Conservation (phyloP, 345 rosid species). For the Moricandia moricandioides region DNA sequence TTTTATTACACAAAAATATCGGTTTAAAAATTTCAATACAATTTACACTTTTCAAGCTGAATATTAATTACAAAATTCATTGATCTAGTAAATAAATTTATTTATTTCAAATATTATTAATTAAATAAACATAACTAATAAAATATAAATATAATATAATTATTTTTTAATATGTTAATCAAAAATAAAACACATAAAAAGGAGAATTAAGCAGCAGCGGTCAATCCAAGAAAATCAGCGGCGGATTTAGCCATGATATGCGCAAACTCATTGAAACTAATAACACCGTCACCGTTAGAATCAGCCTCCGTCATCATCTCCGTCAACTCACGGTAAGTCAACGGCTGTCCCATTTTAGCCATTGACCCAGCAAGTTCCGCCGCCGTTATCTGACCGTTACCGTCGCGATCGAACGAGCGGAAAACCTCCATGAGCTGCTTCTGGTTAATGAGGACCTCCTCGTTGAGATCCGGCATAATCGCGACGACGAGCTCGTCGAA, state of each 20-base stretch:
- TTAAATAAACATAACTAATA: too few species aligned
- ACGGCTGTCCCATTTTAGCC: conserved; percentile 85
- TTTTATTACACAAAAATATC: too few species aligned
- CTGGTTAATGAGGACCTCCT: conserved; percentile 58
- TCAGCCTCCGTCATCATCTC: conserved; percentile 93
- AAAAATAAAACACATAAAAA: neutral
- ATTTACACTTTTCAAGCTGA: too few species aligned
- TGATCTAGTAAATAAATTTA: too few species aligned
- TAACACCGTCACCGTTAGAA: conserved; percentile 83
- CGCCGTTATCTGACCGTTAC: conserved; percentile 68
- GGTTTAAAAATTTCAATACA: too few species aligned
- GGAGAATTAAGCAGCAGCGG: conserved; percentile 15
- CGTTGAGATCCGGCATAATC: conserved; percentile 68
- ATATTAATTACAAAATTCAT: too few species aligned
- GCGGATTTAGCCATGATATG: conserved; percentile 78
- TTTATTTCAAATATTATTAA: too few species aligned
- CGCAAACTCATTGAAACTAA: conserved; percentile 78
- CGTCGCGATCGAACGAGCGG: conserved; percentile 63
- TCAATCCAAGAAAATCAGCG: conserved; percentile 68
- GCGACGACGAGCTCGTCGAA: conserved; percentile 73
- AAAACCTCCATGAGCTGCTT: conserved; percentile 64
- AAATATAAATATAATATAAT: too few species aligned
- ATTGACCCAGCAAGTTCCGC: conserved; percentile 74
- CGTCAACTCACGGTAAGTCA: conserved; percentile 63
- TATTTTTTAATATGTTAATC: too few species aligned